phyloP scores from a whole-genome alignment of 345 rosid species.

The Geranium brycei region DNA sequence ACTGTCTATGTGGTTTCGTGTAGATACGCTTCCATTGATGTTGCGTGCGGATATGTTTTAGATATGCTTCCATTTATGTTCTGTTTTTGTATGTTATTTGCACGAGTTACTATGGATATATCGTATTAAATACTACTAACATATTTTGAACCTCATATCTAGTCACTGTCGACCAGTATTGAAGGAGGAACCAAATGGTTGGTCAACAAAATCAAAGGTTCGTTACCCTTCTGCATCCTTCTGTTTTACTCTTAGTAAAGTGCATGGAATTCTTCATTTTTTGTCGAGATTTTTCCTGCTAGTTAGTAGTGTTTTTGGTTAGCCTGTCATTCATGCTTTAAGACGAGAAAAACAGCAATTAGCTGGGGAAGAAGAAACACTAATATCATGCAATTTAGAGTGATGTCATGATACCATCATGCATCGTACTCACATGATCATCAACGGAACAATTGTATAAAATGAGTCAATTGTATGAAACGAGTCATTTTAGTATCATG shows the following conservation, averaged over 20 bases:
- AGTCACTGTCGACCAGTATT: constrained; percentile 68
- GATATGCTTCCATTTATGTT: not conserved
- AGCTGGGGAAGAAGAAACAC: too few species aligned
- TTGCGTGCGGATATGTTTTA: too few species aligned
- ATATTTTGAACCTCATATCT: constrained; percentile 1
- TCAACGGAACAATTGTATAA: too few species aligned
- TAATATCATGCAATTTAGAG: too few species aligned
- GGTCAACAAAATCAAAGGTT: constrained; percentile 91
- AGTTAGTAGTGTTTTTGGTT: constrained; percentile 4
- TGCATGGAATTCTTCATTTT: not conserved
- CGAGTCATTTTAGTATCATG: too few species aligned
- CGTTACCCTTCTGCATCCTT: not conserved
- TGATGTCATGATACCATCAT: too few species aligned
- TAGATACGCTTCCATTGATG: too few species aligned
- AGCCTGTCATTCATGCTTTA: too few species aligned
- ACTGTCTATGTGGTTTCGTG: too few species aligned
- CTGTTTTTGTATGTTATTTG: not conserved
- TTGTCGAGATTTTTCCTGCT: not conserved
- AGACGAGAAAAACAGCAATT: too few species aligned
- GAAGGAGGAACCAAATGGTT: constrained; percentile 94
- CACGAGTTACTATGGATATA: not conserved
- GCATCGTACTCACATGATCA: too few species aligned
- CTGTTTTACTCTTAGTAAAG: constrained; percentile 1
- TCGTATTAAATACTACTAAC: constrained; percentile 5
- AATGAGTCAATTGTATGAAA: too few species aligned